A percentile compares a stretch with the other conserved stretches of the same genome.
These are phyloP conservation scores for Sclerotinia borealis DNA, from an alignment of 2,329 filamentous ascomycete species.

Conservation along the genomic window DNA sequence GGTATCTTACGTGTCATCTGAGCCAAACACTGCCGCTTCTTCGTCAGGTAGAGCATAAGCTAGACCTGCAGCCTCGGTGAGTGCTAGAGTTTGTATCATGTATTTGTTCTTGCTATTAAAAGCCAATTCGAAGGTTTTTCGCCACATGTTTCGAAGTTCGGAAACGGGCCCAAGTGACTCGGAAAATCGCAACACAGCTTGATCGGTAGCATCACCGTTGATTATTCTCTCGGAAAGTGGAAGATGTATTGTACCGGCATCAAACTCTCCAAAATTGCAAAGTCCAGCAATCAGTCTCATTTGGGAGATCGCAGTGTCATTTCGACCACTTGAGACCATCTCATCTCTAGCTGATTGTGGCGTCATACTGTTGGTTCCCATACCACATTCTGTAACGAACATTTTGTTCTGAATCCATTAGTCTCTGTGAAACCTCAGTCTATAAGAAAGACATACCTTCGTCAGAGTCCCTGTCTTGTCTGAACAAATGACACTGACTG, in stretches of 20 bases:
- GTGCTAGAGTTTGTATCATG: slow-evolving; percentile 60
- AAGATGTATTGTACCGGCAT: slow-evolving; percentile 52
- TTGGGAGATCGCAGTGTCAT: slow-evolving; percentile 45
- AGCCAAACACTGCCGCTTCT: slow-evolving; percentile 11
- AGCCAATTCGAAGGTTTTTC: slow-evolving; percentile 57
- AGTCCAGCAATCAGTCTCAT: slow-evolving; percentile 56
- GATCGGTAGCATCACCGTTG: slow-evolving; percentile 69
- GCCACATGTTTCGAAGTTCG: slow-evolving; percentile 55
- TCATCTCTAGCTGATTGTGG: slow-evolving; percentile 42
- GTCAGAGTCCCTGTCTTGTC: slow-evolving; percentile 71
- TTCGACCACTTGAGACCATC: slow-evolving; percentile 18
- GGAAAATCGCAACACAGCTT: slow-evolving; percentile 65
- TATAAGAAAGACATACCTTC: slow-evolving; percentile 17
- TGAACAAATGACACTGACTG: slow-evolving; percentile 67
- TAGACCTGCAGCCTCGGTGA: slow-evolving; percentile 32
- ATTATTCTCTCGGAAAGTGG: slow-evolving; percentile 56
- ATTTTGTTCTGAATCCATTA: slow-evolving; percentile 52
- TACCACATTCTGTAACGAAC: slow-evolving; percentile 63
- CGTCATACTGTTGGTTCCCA: slow-evolving; percentile 43
- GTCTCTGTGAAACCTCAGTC: neutral
- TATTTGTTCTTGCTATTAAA: slow-evolving; percentile 83
- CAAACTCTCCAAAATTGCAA: slow-evolving; percentile 71
- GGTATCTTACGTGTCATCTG: slow-evolving; percentile 5
- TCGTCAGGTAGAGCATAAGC: slow-evolving; percentile 9
- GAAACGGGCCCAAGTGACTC: slow-evolving; percentile 55